These are phyloP conservation scores for Penicillium frequentans DNA, from an alignment of 2,329 filamentous ascomycete species.

Conservation along the genomic window DNA sequence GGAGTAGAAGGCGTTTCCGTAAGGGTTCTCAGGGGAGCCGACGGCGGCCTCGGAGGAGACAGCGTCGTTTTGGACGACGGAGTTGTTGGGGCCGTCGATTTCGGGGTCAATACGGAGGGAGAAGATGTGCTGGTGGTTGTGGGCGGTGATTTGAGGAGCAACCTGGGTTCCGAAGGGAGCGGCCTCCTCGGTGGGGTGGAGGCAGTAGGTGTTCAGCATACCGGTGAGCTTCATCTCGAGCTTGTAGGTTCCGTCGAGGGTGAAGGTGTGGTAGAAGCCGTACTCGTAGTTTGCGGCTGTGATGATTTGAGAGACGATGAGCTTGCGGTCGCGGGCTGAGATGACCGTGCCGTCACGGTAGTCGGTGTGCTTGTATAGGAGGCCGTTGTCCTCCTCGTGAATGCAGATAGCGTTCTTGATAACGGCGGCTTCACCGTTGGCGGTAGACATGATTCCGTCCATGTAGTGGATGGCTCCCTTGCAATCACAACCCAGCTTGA, in stretches of 20 bases:
- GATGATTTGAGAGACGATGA: conserved; percentile 86
- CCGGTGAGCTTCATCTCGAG: conserved; percentile 87
- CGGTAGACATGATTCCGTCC: conserved; percentile 25
- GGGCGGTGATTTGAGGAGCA: conserved; percentile 82
- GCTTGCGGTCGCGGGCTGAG: conserved; percentile 78
- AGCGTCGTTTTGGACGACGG: conserved; percentile 57
- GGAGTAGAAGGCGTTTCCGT: conserved; percentile 63
- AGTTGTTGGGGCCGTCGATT: conserved; percentile 79
- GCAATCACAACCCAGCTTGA: conserved; percentile 31
- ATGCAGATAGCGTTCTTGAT: conserved; percentile 31
- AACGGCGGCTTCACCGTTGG: conserved; percentile 23
- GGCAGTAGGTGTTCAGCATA: conserved; percentile 84
- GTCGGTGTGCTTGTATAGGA: conserved; percentile 73
- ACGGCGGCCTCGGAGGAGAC: conserved; percentile 54
- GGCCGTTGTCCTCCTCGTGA: conserved; percentile 32
- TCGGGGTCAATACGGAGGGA: conserved; percentile 83
- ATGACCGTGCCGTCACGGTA: conserved; percentile 84
- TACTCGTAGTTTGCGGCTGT: conserved; percentile 96
- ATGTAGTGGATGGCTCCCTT: conserved; percentile 32
- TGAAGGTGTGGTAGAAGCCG: conserved; percentile 79
- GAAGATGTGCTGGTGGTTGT: conserved; percentile 94
- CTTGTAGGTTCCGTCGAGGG: conserved; percentile 86
- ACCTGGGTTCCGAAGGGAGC: conserved; percentile 87
- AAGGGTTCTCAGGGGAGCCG: conserved; percentile 67
- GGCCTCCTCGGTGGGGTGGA: conserved; percentile 74